Evolutionary conservation across 2,329 filamentous ascomycete species (phyloP), one percentile per base, ranked within the genome.

Genomic region (Arthrobotrys sphaeroides): DNA sequence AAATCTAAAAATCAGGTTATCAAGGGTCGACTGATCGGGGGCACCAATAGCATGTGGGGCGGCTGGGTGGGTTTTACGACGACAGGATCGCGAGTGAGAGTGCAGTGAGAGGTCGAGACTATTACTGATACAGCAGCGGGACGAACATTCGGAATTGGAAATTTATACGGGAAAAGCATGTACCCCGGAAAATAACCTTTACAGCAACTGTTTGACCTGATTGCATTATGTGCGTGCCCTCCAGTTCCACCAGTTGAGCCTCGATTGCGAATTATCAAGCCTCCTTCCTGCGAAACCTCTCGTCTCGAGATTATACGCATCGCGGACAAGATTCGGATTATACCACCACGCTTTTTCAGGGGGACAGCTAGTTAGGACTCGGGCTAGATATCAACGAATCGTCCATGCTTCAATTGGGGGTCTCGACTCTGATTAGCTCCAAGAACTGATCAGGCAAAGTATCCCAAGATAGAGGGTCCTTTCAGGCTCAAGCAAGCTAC

Each of bases 391-490:
- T 64, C 36, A 42, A 24, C 28, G n/a, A n/a, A n/a, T n/a, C n/a
- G 31, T 42, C 20, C 16, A 45, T 51, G 31, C 20, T 43, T 31
- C 16, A n/a, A 40, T 59, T 67, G 49, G 62, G 47, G 65, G 65
- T 69, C 66, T 70, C 66, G 55, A 70, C 62, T 60, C 65, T 70
- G 42, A 61, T 72, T 64, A 64, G 57, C 26, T 64, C 16, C 20
- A 60, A 43, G 12, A 16, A 12, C n/a, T n/a, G 45, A 53, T 40
- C 36, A 43, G 38, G 36, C 62, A 66, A 36, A 55, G 53, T 31
- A n/a, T n/a, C 55, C 64, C 36, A 55, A 53, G 24, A 33, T 22
- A 62, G 45, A 42, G 67, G 38, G 36, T 43, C 33, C 16, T 59
- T 42, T 26, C 57, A 61, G 57, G 40, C 53, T 51, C 59, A 64